Evolutionary conservation across 305 asterid species (phyloP), one percentile per base, ranked within the genome.

Genomic region (Stenogyne calaminthoides): DNA sequence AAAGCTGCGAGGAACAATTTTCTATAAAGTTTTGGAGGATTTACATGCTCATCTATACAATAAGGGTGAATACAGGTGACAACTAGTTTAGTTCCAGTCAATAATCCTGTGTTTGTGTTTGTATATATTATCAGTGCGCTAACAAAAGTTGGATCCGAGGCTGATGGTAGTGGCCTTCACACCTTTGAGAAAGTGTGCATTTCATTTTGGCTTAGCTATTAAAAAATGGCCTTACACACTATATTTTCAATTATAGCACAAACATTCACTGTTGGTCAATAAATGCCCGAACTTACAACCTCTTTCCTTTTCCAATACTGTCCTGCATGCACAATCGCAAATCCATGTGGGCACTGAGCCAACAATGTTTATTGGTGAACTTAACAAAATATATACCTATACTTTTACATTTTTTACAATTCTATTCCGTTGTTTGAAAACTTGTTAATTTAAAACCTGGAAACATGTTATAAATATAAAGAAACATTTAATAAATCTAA

Each of bases 41-140:
- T 84, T 95, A 83, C 99, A 95, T 83, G 90, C 89, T 77, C 98
- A 95, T 85, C 98, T 95, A 62, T 95, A 93, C 84, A 93, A 89
- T 81, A 95, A 88, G 93, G 98, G 99, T 73, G 90, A 91, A 84
- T 89, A 79, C 84, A 93, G 98, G 99, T 95, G 78, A 55, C 69
- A 64, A 42, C 27, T 32, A 3, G 64, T 77, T 57, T 75, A 42
- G 66, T 72, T 58, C 75, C 67, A 27, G 73, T 22, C 66, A 51
- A 37, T 69, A 65, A 71, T 69, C 65, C 63, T 58, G 61, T 70
- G 66, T 27, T 42, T 52, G 18, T 22, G 40, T 55, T 8, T 46
- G 6, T 7, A 16, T n/a, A 37, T 63, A 37, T 67, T 61, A 44
- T 81, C 61, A 58, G 29, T 27, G 22, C 59, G 44, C 57, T 59